Conservation (phyloP, 805 yeast species). For the Isabelozyma heimii region DNA sequence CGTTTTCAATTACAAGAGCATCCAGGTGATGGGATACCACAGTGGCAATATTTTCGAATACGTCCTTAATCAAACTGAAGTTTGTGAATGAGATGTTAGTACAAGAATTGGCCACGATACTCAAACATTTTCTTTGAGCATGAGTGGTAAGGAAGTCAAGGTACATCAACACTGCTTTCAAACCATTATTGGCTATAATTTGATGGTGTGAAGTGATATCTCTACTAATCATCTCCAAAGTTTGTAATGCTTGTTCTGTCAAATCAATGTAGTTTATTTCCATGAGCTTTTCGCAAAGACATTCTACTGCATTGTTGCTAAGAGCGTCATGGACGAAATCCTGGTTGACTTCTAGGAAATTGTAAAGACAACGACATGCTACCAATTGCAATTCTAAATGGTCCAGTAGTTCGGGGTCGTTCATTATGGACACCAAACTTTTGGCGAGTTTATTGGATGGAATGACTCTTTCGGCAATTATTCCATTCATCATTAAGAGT, state of each 20-base stretch:
- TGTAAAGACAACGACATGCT: constrained; percentile 81
- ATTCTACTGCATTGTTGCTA: constrained; percentile 61
- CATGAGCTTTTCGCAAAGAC: constrained; percentile 59
- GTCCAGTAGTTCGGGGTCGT: constrained; percentile 54
- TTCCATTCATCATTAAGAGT: constrained; percentile 64
- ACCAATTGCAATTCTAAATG: constrained; percentile 79
- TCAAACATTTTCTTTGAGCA: constrained; percentile 79
- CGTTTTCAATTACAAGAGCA: constrained; percentile 55
- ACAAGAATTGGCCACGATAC: constrained; percentile 70
- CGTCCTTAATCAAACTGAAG: constrained; percentile 49
- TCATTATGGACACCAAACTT: constrained; percentile 55
- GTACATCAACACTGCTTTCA: constrained; percentile 64
- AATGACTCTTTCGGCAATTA: constrained; percentile 59
- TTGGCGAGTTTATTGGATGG: constrained; percentile 58
- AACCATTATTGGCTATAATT: constrained; percentile 58
- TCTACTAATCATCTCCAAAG: constrained; percentile 65
- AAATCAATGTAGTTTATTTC: constrained; percentile 85
- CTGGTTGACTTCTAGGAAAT: constrained; percentile 70
- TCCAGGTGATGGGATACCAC: constrained; percentile 59
- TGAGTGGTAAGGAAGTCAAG: constrained; percentile 87
- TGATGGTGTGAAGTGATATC: constrained; percentile 46
- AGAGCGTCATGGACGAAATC: constrained; percentile 64
- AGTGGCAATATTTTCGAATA: constrained; percentile 58
- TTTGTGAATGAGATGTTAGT: constrained; percentile 42
- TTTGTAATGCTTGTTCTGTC: constrained; percentile 86